A percentile compares a stretch with the other conserved stretches of the same genome.
Conservation (phyloP, 306 rosid species). For the Vigna unguiculata region DNA sequence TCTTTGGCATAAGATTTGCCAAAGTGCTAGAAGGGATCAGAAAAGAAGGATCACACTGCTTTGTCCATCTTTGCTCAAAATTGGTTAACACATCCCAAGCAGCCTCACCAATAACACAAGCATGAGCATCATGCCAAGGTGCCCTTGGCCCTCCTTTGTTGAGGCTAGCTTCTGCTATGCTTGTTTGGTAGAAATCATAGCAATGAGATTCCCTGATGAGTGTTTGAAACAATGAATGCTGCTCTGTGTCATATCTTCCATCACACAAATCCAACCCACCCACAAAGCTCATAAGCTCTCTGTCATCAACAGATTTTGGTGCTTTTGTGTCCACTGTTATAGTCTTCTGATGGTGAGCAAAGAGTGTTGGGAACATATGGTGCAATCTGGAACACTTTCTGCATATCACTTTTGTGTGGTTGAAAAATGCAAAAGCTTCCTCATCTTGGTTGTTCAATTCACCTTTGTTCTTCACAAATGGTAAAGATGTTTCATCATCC, state of each 20-base stretch:
- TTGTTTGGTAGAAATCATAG: conserved; percentile 80
- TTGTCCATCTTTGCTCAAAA: conserved; percentile 90
- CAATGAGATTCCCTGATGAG: conserved; percentile 70
- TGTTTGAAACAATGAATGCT: conserved; percentile 82
- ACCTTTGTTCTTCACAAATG: conserved; percentile 75
- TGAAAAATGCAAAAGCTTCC: conserved; percentile 75
- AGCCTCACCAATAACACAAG: conserved; percentile 85
- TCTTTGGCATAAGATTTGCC: conserved; percentile 50
- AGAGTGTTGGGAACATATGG: conserved; percentile 69
- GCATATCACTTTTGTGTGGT: conserved; percentile 76
- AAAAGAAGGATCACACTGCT: conserved; percentile 75
- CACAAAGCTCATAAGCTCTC: conserved; percentile 81
- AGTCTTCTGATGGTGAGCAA: conserved; percentile 92
- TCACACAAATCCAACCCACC: conserved; percentile 89
- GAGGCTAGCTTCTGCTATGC: conserved; percentile 69
- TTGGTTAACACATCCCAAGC: conserved; percentile 86
- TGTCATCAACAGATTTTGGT: conserved; percentile 43
- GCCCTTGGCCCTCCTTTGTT: conserved; percentile 87
- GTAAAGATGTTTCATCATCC: conserved; percentile 90
- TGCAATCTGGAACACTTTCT: conserved; percentile 73
- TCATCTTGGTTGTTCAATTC: conserved; percentile 79
- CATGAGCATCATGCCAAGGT: conserved; percentile 97
- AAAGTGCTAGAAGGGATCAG: conserved; percentile 63
- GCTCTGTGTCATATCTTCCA: conserved; percentile 87
- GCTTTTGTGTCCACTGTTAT: conserved; percentile 64